Base-by-base conservation (phyloP, 352 stramenopile genomes). In the Globisporangium heterothallicum region DNA sequence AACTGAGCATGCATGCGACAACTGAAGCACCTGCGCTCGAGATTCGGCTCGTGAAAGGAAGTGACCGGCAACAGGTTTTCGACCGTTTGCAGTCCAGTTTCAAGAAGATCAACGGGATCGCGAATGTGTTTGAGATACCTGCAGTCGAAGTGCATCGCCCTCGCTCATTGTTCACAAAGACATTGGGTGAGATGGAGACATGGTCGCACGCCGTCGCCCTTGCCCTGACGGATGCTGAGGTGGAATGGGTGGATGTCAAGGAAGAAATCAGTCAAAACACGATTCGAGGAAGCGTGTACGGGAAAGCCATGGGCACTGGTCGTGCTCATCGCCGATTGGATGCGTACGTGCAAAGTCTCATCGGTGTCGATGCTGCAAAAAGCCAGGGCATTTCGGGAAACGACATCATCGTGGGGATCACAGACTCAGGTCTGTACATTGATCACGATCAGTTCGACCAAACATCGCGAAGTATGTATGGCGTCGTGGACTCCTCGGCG, bases 391-490 rank as follows among this genome's bases (percentile, higher is more conserved):
- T 92, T 63, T 61, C 63, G 32, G 82, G 82, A 30, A 88, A 84
- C 59, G 59, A 73, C 43, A 63, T 93, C 9, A 63, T 88, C 49
- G 80, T 91, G 6, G 82, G 79, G n/a, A 84, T 93, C 50, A 91
- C 82, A 1, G 82, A 93, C 56, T 86, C 81, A 4, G 81, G 81
- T 0, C 56, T 92, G 19, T 92, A 92, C 66, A 65, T 90, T 5
- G 73, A 89, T 34, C 82, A 92, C 51, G 82, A 92, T 48, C 81
- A 93, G 55, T 88, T 93, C 36, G 73, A 92, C 56, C 82, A 92
- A 55, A 47, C 62, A 2, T 69, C 72, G 34, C 78, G 72, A 45
- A 54, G 50, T 38, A 72, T 90, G 26, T 90, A 72, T 48, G 61
- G 55, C 0, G 40, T 59, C 16, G 60, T 66, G 8, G 63, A 83